Percentiles rank a stretch among this genome's conserved stretches.
Evolutionary conservation across 2,329 filamentous ascomycete genomes (phyloP).

Genomic region (Exophiala oligosperma): DNA sequence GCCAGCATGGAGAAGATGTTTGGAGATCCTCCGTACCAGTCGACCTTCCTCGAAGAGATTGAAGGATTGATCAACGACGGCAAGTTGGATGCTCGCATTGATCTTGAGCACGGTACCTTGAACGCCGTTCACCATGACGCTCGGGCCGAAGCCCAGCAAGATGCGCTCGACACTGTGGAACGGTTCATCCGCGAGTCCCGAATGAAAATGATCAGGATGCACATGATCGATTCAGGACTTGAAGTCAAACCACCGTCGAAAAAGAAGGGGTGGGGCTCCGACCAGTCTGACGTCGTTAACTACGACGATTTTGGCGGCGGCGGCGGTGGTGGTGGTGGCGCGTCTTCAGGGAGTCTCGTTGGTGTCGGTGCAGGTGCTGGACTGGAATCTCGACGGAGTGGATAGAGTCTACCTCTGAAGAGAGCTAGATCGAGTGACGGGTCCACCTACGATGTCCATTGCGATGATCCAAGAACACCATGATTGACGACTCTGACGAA

Average conservation of each 20-base stretch:
- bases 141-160: conserved; percentile 68
- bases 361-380: conserved; percentile 10
- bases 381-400: conserved; percentile 11
- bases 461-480: no score
- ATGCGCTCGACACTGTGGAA: conserved; percentile 66
- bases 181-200: conserved; percentile 74
- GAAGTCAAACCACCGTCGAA: conserved; percentile 56
- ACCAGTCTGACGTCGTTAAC: neutral
- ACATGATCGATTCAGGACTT: conserved; percentile 71
- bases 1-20: conserved; percentile 78
- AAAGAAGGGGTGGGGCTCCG: conserved; percentile 18
- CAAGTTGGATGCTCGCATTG: conserved; percentile 74
- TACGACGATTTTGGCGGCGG: conserved; percentile 7
- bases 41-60: conserved; percentile 60
- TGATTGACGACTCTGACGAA: no score
- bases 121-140: conserved; percentile 68
- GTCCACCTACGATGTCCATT: no score
- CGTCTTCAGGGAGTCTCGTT: neutral
- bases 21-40: conserved; percentile 48
- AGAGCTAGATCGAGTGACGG: conserved; percentile 3
- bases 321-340: neutral
- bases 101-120: conserved; percentile 78
- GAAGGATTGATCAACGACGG: conserved; percentile 73
- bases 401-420: conserved; percentile 16
- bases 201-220: conserved; percentile 75